Evolutionary conservation across 352 stramenopile genomes (phyloP).

Genomic region (Chrysophaeum taylorii): DNA sequence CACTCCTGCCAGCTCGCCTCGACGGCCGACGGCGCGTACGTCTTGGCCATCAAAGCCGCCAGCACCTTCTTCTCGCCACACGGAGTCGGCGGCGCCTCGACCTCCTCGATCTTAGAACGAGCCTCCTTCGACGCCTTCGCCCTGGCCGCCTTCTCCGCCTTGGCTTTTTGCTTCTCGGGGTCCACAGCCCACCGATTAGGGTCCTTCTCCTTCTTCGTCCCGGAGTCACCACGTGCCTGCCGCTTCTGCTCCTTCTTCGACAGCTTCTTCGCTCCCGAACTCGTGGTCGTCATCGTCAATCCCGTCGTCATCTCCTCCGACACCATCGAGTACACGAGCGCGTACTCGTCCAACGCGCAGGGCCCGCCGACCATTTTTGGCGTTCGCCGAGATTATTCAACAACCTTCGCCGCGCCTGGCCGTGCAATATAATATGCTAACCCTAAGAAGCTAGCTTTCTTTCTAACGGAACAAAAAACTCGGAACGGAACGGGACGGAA

Average conservation of each 20-base stretch:
- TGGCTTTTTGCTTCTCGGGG: slow-evolving; percentile 50
- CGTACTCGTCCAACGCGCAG: no score
- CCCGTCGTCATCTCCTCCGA: no score
- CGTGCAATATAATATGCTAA: no score
- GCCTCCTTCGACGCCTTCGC: slow-evolving; percentile 26
- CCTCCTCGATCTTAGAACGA: slow-evolving; percentile 21
- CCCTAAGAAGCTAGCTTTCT: no score
- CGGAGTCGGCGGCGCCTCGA: slow-evolving; percentile 67
- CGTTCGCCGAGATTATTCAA: no score
- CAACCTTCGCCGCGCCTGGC: no score
- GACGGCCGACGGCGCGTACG: slow-evolving; percentile 90
- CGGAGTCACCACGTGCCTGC: slow-evolving; percentile 73
- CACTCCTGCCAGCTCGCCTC: slow-evolving; percentile 96
- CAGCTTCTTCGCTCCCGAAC: no score
- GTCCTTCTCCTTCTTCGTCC: slow-evolving; percentile 86
- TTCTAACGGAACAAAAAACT: no score
- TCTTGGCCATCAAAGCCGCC: slow-evolving; percentile 65
- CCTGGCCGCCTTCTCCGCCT: slow-evolving; percentile 21
- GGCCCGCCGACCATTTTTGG: no score
- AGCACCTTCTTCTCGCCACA: slow-evolving; percentile 90
- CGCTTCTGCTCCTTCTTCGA: slow-evolving; percentile 94
- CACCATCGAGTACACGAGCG: no score
- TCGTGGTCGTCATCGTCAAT: no score
- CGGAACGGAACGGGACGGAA: no score
- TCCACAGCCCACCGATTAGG: slow-evolving; percentile 71